Conservation (phyloP, 2,329 filamentous ascomycete genomes). For the Stenocarpella maydis region DNA sequence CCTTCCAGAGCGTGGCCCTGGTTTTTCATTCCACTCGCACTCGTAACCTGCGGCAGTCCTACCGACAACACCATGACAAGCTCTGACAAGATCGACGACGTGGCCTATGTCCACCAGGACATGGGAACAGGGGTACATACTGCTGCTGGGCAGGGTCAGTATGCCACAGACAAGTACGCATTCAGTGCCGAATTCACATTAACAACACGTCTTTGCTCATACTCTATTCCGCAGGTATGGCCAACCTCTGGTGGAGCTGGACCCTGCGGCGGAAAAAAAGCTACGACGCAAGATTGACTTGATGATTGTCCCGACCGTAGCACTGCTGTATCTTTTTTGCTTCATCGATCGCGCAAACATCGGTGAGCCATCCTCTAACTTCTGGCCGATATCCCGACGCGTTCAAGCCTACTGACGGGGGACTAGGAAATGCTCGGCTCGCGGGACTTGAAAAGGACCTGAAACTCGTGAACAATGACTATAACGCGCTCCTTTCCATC, state of each 20-base stretch:
- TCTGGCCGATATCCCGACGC: too few species aligned
- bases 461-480: constrained; percentile 67
- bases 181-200: background rate
- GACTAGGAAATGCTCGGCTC: constrained; percentile 70
- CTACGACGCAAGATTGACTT: constrained; percentile 72
- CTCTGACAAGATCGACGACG: constrained; percentile 27
- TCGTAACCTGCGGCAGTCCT: background rate
- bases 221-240: constrained; percentile 51
- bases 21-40: background rate
- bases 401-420: background rate
- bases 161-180: constrained; percentile 55
- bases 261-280: constrained; percentile 63
- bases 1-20: background rate
- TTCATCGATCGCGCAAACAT: constrained; percentile 81
- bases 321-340: constrained; percentile 74
- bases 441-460: constrained; percentile 72
- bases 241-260: constrained; percentile 60
- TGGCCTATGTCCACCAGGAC: constrained; percentile 25
- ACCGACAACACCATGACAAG: constrained; percentile 6
- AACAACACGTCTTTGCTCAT: constrained; percentile 14
- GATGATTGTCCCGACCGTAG: constrained; percentile 70
- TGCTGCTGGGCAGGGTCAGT: constrained; percentile 53
- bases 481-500: constrained; percentile 71
- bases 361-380: constrained; percentile 51
- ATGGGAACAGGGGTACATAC: constrained; percentile 30